A percentile compares a stretch with the other conserved stretches of the same genome.
Conservation (phyloP, 495 filamentous ascomycete genomes). For the Glarea lozoyensis region DNA sequence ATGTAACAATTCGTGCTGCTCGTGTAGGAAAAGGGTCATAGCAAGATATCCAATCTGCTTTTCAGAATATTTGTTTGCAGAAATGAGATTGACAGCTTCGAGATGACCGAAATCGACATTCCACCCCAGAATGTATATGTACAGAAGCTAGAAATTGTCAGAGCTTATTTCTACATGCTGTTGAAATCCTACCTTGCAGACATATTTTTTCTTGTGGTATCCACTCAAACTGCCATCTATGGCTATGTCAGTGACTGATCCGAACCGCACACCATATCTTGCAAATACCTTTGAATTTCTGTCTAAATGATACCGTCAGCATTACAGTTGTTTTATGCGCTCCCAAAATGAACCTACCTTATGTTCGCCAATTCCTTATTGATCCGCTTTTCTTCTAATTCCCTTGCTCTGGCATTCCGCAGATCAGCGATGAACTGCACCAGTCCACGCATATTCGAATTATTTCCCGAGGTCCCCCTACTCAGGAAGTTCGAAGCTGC, state of each 20-base stretch:
- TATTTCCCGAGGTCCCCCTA: constrained; percentile 46
- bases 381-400: constrained; percentile 97
- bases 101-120: constrained; percentile 99
- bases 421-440: constrained; percentile 98
- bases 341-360: constrained; percentile 34
- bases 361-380: constrained; percentile 99
- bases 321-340: neutral
- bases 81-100: constrained; percentile 96
- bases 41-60: constrained; percentile 99
- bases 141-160: constrained; percentile 60
- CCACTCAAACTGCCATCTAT: constrained; percentile 80
- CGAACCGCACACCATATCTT: neutral
- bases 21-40: constrained; percentile 94
- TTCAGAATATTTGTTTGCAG: constrained; percentile 93
- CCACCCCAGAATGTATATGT: constrained; percentile 99
- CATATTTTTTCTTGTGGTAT: constrained; percentile 99
- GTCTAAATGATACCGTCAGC: constrained; percentile 29
- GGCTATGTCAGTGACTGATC: constrained; percentile 6
- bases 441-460: constrained; percentile 72
- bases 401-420: constrained; percentile 86
- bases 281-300: constrained; percentile 65
- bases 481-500: constrained; percentile 48
- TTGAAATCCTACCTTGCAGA: constrained; percentile 67
- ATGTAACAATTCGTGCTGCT: constrained; percentile 92
- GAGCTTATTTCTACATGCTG: constrained; percentile 5